Conservation (phyloP, 345 rosid genomes). For the Physaria fendleri region DNA sequence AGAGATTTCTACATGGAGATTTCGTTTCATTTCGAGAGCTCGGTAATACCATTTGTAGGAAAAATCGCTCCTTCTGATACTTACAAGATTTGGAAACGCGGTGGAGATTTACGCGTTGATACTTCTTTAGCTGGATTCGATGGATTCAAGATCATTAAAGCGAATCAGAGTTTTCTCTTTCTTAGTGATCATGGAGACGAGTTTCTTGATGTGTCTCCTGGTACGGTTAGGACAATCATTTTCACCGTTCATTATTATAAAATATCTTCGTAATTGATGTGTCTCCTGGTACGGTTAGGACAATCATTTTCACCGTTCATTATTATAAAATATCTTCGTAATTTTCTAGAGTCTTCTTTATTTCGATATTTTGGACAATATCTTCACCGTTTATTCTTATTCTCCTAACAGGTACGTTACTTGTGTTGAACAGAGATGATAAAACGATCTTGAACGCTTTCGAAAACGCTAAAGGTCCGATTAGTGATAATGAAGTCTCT, state of each 20-base stretch:
- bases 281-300: too few species aligned
- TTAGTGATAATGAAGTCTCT: constrained; percentile 55
- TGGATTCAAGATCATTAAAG: constrained; percentile 75
- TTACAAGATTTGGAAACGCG: constrained; percentile 91
- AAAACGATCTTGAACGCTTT: constrained; percentile 70
- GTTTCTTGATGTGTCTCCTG: constrained; percentile 44
- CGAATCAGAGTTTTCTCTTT: constrained; percentile 83
- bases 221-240: too few species aligned
- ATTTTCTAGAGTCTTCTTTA: too few species aligned
- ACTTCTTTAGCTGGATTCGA: constrained; percentile 83
- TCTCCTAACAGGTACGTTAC: too few species aligned
- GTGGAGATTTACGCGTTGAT: constrained; percentile 84
- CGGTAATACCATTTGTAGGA: constrained; percentile 84
- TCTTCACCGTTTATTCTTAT: too few species aligned
- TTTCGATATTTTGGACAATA: too few species aligned
- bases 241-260: too few species aligned
- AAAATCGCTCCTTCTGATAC: constrained; percentile 95
- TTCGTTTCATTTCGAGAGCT: constrained; percentile 83
- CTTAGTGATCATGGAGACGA: constrained; percentile 77
- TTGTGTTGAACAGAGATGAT: constrained; percentile 66
- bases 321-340: too few species aligned
- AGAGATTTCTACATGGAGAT: constrained; percentile 96
- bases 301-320: too few species aligned
- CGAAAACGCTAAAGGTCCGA: constrained; percentile 60
- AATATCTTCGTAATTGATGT: too few species aligned